Evolutionary conservation across 2,329 filamentous ascomycete genomes (phyloP).

Genomic region (Microascus cirrosus): DNA sequence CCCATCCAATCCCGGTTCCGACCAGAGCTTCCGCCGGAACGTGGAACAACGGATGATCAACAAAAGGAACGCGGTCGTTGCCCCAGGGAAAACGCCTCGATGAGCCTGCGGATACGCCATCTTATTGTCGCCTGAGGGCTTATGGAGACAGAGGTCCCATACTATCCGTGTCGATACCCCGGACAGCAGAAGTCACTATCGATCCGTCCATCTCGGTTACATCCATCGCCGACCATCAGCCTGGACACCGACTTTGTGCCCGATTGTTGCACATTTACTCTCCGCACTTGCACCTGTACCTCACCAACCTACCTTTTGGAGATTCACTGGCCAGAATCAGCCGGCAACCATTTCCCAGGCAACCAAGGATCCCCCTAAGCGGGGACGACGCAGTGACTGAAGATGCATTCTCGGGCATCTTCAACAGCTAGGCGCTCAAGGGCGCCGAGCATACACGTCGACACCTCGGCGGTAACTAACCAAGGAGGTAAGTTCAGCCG

Average conservation of each 20-base stretch:
- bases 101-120: too few species aligned
- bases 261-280: neutral
- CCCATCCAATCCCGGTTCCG: neutral
- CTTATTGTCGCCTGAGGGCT: too few species aligned
- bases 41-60: neutral
- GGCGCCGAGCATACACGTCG: conserved; percentile 3
- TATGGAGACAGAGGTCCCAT: too few species aligned
- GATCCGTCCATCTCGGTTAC: neutral
- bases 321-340: neutral
- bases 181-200: neutral
- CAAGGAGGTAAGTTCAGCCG: neutral
- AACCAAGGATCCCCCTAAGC: neutral
- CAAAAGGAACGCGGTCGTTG: too few species aligned
- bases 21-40: neutral
- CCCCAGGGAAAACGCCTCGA: too few species aligned
- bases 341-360: neutral
- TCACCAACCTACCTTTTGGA: neutral
- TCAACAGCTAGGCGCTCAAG: neutral
- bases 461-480: conserved; percentile 2
- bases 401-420: neutral
- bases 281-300: neutral
- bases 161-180: neutral
- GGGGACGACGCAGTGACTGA: neutral
- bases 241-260: neutral
- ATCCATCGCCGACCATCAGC: neutral